A percentile compares a stretch with the other conserved stretches of the same genome.
phyloP scores from a whole-genome alignment of 2,329 filamentous ascomycete species.

The Huntiella omanensis region DNA sequence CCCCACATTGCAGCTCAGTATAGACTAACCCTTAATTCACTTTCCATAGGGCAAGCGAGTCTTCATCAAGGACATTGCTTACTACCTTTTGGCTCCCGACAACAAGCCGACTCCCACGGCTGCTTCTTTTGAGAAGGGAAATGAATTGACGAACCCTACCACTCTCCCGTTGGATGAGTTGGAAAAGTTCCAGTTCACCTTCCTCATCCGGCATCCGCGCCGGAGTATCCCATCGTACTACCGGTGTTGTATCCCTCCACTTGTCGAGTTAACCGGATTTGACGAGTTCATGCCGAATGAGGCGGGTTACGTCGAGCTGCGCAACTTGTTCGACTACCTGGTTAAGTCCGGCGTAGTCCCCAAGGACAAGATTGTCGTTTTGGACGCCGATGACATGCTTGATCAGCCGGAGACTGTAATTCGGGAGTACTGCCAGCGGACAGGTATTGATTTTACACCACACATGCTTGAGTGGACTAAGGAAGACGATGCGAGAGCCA shows the following conservation, averaged over 20 bases:
- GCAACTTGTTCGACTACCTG: conserved; percentile 73
- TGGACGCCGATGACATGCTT: conserved; percentile 88
- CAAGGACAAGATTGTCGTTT: conserved; percentile 55
- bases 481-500: conserved; percentile 53
- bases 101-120: conserved; percentile 50
- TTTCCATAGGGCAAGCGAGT: conserved; percentile 58
- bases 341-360: conserved; percentile 50
- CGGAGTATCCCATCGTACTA: conserved; percentile 84
- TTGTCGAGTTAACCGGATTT: conserved; percentile 69
- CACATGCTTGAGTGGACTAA: conserved; percentile 75
- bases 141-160: conserved; percentile 61
- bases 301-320: conserved; percentile 78
- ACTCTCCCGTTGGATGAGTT: conserved; percentile 60
- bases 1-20: not conserved
- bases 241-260: conserved; percentile 79
- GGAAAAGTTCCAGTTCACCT: conserved; percentile 76
- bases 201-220: conserved; percentile 91
- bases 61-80: conserved; percentile 96
- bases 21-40: conserved; percentile 9
- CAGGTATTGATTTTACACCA: conserved; percentile 55
- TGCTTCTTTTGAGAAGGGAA: conserved; percentile 53
- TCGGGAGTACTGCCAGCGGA: conserved; percentile 60
- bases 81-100: conserved; percentile 71
- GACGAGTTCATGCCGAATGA: conserved; percentile 71
- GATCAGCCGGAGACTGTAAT: conserved; percentile 65